These are phyloP conservation scores for Cyclotella kingstonii DNA, from an alignment of 108 stramenopile genomes.

Conservation along the genomic window DNA sequence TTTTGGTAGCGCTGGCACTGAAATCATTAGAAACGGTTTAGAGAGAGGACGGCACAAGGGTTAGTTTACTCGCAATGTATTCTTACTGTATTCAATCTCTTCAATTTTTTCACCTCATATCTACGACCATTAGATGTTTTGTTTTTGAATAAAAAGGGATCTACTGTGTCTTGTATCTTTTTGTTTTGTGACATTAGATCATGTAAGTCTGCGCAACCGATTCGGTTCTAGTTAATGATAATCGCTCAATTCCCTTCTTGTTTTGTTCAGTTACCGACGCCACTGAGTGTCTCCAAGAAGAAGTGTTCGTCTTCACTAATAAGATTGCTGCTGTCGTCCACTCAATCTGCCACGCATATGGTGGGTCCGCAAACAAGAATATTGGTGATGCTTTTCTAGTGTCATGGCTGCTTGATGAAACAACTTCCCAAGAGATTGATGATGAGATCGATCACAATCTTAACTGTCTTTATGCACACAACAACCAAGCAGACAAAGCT, in stretches of 20 bases:
- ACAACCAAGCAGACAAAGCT: constrained; percentile 81
- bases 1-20: constrained; percentile 93
- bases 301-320: constrained; percentile 95
- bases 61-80: too few relatives aligned
- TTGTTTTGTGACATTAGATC: constrained; percentile 94
- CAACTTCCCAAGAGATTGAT: constrained; percentile 13
- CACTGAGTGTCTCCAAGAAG: constrained; percentile 92
- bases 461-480: constrained; percentile 42
- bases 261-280: too few relatives aligned
- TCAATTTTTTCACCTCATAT: neutral
- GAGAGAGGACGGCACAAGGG: constrained; percentile 58
- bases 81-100: neutral
- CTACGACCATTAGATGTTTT: constrained; percentile 40
- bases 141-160: constrained; percentile 66
- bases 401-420: constrained; percentile 77
- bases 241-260: too few relatives aligned
- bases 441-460: constrained; percentile 5
- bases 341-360: constrained; percentile 65
- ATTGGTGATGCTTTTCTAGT: constrained; percentile 94
- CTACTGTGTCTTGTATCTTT: constrained; percentile 85
- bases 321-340: constrained; percentile 91
- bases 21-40: constrained; percentile 90
- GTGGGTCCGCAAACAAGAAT: constrained; percentile 93
- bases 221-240: constrained; percentile 5
- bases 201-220: constrained; percentile 82